These are phyloP conservation scores for Dendrobium officinale DNA, from an alignment of 106 monocot genomes.

Conservation along the genomic window DNA sequence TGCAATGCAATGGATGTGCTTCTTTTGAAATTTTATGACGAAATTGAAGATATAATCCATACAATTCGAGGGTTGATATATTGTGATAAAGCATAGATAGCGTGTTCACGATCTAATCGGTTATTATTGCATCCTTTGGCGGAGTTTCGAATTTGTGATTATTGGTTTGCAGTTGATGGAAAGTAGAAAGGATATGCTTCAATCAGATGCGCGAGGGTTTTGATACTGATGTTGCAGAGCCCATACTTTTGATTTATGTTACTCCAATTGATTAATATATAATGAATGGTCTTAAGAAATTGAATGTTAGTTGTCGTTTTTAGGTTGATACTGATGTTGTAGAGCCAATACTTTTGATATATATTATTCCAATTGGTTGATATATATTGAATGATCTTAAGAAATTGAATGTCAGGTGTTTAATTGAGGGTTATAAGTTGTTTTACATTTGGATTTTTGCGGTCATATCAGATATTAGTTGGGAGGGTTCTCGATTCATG, in stretches of 20 bases:
- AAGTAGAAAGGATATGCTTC: background rate
- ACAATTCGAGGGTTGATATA: background rate
- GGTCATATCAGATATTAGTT: background rate
- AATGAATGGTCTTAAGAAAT: background rate
- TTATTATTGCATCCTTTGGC: background rate
- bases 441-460: background rate
- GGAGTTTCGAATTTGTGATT: background rate
- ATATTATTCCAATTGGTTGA: background rate
- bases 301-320: background rate
- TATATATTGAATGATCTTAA: background rate
- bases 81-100: background rate
- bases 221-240: background rate
- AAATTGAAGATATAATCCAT: background rate
- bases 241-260: background rate
- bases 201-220: background rate
- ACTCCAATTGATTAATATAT: background rate
- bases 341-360: too few relatives aligned
- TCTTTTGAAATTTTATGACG: background rate
- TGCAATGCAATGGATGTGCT: background rate
- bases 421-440: background rate
- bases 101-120: background rate
- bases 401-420: background rate
- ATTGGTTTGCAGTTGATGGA: background rate
- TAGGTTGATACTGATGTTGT: background rate
- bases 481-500: background rate